These are phyloP conservation scores for Irineochytrium annulatum DNA, from an alignment of 192 early-diverging fungal species.

Conservation along the genomic window DNA sequence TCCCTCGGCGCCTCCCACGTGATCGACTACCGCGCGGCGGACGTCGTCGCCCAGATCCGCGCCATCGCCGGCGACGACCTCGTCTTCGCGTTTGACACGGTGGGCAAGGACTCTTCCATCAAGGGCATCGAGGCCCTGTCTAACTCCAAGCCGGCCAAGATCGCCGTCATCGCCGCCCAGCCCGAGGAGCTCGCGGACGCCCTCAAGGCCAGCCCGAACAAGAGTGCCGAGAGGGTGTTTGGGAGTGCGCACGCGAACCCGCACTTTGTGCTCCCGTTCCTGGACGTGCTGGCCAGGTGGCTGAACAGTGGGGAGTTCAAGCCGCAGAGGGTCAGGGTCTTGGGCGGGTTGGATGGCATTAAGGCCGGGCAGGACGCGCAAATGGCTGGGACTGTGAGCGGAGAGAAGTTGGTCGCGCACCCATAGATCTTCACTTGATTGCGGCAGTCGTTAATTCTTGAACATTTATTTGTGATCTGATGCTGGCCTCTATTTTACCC, in stretches of 20 bases:
- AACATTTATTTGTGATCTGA: background rate
- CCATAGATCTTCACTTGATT: constrained; percentile 1
- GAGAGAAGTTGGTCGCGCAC: constrained; percentile 10
- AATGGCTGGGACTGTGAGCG: constrained; percentile 11
- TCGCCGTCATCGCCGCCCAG: constrained; percentile 3
- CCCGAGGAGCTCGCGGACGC: background rate
- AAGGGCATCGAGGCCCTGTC: background rate
- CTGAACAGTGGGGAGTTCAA: constrained; percentile 2
- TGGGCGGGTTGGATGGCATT: constrained; percentile 19
- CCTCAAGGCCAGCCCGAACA: background rate
- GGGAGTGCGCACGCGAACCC: background rate
- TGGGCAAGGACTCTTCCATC: background rate
- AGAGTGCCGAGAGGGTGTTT: background rate
- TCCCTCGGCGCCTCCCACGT: constrained; percentile 13
- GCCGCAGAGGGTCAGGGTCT: background rate
- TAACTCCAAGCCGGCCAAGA: background rate
- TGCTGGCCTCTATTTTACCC: too few species aligned
- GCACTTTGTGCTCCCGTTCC: background rate
- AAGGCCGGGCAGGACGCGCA: constrained; percentile 7
- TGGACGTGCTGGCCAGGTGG: background rate
- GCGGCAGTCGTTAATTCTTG: background rate
- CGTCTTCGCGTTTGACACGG: constrained; percentile 2
- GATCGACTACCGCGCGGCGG: constrained; percentile 15
- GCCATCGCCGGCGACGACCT: background rate
- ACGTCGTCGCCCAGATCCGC: constrained; percentile 13